Base-by-base conservation (phyloP, 2,329 filamentous ascomycete species). In the Fusarium nodosum region DNA sequence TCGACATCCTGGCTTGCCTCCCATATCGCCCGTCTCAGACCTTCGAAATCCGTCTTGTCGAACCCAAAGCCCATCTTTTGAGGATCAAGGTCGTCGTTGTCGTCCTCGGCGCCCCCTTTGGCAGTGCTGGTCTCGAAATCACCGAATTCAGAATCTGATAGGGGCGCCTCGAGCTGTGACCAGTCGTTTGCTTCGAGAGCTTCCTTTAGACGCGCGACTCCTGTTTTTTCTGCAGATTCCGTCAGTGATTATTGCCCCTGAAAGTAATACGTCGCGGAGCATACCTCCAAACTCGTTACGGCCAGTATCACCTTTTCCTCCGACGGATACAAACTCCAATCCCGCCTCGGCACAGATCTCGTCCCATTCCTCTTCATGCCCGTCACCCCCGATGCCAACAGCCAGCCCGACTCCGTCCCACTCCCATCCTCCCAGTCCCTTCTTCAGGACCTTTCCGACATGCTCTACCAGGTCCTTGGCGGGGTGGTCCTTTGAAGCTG, bases 151-250 rank as follows among this genome's bases (percentile, higher is more conserved):
- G 74, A 77, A 45, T 72, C 66, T 24, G 67, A 66, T 28, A 71
- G 69, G 18, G 68, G 75, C 9, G 48, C 69, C 11, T 69, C 72
- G 13, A 68, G 68, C 54, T 80, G 77, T 3, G 81, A 82, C 90
- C 90, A 92, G 76, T 91, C 89, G 74, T 91, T 91, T 18, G 88
- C 82, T 73, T 91, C 85, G 16, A 92, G 77, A 0, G 89, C 89
- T 73, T 91, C 88, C 11, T 82, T 81, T 4, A 88, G 82, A 12
- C 90, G 83, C 1, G 85, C 81, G 38, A 91, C 82, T 18, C 89
- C 89, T 33, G 82, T 84, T 62, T 85, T 86, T 77, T 91, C 89
- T 88, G 61, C 12, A 2, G 16, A 5, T 30, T 15, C 6, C 41
- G 59, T 78, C 31, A 79, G 74, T 20, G 5, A 31, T 22, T 30